Evolutionary conservation across 805 yeast genomes (phyloP).

Genomic region (Ogataea angusta): DNA sequence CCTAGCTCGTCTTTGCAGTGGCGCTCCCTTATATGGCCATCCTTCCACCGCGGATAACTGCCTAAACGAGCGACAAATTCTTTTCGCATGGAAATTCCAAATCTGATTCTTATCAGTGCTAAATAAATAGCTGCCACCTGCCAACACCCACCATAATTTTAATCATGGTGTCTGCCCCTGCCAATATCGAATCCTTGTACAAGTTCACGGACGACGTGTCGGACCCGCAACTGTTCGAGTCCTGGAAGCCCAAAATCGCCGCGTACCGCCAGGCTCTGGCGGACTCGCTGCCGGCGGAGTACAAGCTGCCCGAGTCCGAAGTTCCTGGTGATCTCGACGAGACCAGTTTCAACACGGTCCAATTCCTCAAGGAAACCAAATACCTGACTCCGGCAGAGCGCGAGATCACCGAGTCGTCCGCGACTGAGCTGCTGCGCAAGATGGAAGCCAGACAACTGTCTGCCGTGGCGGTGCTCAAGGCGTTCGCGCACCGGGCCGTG

Average conservation of each 20-base stretch:
- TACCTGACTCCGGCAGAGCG: constrained; percentile 35
- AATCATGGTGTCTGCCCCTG: constrained; percentile 28
- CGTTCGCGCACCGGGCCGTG: constrained; percentile 63
- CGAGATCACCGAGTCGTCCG: constrained; percentile 42
- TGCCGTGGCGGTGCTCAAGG: constrained; percentile 53
- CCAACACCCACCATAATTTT: background rate
- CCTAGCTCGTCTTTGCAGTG: no score
- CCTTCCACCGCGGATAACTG: background rate
- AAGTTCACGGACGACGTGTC: constrained; percentile 33
- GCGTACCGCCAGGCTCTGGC: constrained; percentile 35
- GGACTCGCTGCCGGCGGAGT: constrained; percentile 25
- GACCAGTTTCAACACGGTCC: constrained; percentile 35
- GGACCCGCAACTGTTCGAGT: constrained; percentile 39
- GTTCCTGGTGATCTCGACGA: constrained; percentile 35
- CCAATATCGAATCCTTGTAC: constrained; percentile 26
- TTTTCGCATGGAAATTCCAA: constrained; percentile 6
- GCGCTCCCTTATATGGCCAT: no score
- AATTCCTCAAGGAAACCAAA: constrained; percentile 34
- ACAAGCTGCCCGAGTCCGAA: constrained; percentile 30
- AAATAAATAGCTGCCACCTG: background rate
- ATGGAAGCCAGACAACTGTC: constrained; percentile 46
- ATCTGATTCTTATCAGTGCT: constrained; percentile 3
- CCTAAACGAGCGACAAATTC: background rate
- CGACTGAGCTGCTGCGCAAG: constrained; percentile 38
- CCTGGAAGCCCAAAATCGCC: constrained; percentile 47